Evolutionary conservation across 2,329 filamentous ascomycete genomes (phyloP).

Genomic region (Microdochium bolleyi): DNA sequence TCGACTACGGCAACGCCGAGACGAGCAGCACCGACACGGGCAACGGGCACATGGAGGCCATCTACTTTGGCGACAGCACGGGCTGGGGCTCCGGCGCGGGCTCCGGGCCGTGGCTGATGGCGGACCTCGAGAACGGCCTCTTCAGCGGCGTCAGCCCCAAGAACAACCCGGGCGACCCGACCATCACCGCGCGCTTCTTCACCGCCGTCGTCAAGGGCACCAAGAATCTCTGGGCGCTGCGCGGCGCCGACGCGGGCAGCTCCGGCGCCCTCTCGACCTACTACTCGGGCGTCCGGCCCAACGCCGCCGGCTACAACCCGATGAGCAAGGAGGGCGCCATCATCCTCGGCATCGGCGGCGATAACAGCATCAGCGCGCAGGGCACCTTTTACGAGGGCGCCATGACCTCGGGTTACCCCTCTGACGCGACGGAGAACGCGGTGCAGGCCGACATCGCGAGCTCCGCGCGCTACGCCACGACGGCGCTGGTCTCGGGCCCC

Average conservation of each 20-base stretch:
- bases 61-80: slow-evolving; percentile 52
- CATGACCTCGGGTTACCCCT: slow-evolving; percentile 55
- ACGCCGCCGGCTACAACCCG: slow-evolving; percentile 43
- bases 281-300: slow-evolving; percentile 49
- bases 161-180: slow-evolving; percentile 43
- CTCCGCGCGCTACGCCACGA: slow-evolving; percentile 44
- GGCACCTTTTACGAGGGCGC: slow-evolving; percentile 60
- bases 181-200: slow-evolving; percentile 46
- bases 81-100: slow-evolving; percentile 49
- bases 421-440: slow-evolving; percentile 47
- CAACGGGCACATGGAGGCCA: slow-evolving; percentile 60
- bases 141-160: slow-evolving; percentile 44
- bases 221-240: slow-evolving; percentile 49
- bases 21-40: slow-evolving; percentile 44
- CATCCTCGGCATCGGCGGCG: slow-evolving; percentile 63
- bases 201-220: slow-evolving; percentile 49
- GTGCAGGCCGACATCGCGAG: slow-evolving; percentile 56
- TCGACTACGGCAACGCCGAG: slow-evolving; percentile 52
- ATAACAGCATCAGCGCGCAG: slow-evolving; percentile 51
- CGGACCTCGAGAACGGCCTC: slow-evolving; percentile 59
- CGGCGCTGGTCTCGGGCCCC: slow-evolving; percentile 37
- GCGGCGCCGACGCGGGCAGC: slow-evolving; percentile 46
- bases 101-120: slow-evolving; percentile 60
- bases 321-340: slow-evolving; percentile 61
- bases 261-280: slow-evolving; percentile 48